phyloP scores from a whole-genome alignment of 139 green algal species.

The Chlorokybus atmophyticus region DNA sequence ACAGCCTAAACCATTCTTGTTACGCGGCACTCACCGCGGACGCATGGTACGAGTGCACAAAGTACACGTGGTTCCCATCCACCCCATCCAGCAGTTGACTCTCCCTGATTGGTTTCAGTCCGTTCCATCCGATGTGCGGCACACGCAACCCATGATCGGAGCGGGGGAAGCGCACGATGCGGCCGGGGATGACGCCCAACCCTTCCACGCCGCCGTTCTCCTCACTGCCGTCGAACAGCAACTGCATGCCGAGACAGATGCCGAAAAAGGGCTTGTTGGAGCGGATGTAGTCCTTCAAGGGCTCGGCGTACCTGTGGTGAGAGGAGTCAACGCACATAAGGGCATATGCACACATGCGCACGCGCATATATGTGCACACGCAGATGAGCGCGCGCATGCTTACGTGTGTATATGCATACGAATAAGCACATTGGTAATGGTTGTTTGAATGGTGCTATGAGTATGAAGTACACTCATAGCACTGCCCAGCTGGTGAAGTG shows the following conservation, averaged over 20 bases:
- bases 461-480: too few relatives aligned
- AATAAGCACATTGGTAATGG: too few relatives aligned
- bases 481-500: too few relatives aligned
- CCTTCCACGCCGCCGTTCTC: slow-evolving; percentile 84
- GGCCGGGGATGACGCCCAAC: slow-evolving; percentile 76
- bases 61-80: slow-evolving; percentile 77
- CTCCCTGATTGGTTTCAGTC: not conserved
- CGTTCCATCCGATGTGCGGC: slow-evolving; percentile 97
- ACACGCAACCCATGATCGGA: slow-evolving; percentile 64
- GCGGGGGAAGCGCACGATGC: slow-evolving; percentile 56
- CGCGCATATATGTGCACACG: too few relatives aligned
- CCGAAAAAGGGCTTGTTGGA: slow-evolving; percentile 72
- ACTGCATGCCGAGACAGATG: slow-evolving; percentile 94
- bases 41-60: slow-evolving; percentile 87
- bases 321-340: too few relatives aligned
- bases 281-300: slow-evolving; percentile 21
- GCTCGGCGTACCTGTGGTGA: slow-evolving; percentile 12
- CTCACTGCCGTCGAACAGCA: slow-evolving; percentile 92
- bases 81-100: slow-evolving; percentile 42
- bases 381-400: too few relatives aligned
- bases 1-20: too few relatives aligned
- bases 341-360: too few relatives aligned
- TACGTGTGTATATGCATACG: too few relatives aligned
- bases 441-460: too few relatives aligned
- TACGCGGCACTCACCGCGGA: slow-evolving; percentile 1